Percentiles rank a stretch among this genome's conserved stretches.
phyloP scores from a whole-genome alignment of 768 basidiomycete species.

The Clitopilus passeckerianus region DNA sequence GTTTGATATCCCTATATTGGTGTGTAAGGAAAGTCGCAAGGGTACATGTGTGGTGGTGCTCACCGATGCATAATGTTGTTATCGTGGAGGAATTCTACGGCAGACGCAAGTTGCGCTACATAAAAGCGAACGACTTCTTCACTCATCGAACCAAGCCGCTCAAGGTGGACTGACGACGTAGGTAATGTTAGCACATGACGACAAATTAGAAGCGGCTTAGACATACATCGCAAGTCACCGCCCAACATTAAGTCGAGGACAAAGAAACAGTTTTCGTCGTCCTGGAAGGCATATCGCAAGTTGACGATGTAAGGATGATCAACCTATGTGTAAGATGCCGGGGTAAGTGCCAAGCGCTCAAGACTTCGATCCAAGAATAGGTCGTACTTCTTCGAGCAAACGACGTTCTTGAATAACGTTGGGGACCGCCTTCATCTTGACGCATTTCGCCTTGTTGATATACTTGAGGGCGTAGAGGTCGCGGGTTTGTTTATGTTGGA shows the following conservation, averaged over 20 bases:
- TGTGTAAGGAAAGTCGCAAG: conserved; percentile 12
- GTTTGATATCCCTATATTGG: conserved; percentile 79
- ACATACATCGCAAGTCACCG: conserved; percentile 88
- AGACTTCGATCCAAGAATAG: not conserved
- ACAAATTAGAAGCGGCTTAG: conserved; percentile 3
- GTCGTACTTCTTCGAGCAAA: conserved; percentile 86
- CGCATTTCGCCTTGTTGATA: conserved; percentile 97
- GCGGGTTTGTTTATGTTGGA: conserved; percentile 98
- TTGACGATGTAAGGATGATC: conserved; percentile 96
- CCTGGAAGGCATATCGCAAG: conserved; percentile 93
- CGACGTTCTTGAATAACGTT: conserved; percentile 97
- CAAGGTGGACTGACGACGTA: conserved; percentile 69
- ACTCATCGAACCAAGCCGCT: conserved; percentile 66
- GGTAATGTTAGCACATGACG: conserved; percentile 3
- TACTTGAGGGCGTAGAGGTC: conserved; percentile 97
- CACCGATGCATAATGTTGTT: conserved; percentile 96
- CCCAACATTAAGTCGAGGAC: conserved; percentile 97
- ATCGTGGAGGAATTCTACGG: conserved; percentile 85
- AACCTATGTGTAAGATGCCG: conserved; percentile 47
- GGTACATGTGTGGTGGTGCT: conserved; percentile 22
- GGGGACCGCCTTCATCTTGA: conserved; percentile 97
- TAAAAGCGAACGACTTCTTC: conserved; percentile 86
- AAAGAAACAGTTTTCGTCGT: conserved; percentile 98
- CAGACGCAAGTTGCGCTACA: conserved; percentile 85
- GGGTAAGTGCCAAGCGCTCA: not conserved